Evolutionary conservation across 1,284 basidiomycete genomes (phyloP).

Genomic region (Austroboletus novae-zelandiae): DNA sequence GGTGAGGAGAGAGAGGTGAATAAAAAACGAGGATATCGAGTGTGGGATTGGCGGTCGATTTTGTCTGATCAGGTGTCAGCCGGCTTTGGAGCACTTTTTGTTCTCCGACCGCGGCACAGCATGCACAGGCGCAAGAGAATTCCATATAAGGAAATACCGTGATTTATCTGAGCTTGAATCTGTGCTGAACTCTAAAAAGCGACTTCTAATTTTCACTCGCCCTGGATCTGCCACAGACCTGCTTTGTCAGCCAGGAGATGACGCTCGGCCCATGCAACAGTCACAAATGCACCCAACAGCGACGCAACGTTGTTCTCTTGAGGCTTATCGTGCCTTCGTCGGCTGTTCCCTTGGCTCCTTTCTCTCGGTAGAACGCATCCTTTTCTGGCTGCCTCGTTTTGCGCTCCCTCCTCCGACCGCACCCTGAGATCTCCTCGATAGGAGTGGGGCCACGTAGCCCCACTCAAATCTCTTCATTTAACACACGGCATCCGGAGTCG

Average conservation of each 20-base stretch:
- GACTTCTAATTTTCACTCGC: background rate
- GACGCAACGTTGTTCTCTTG: conserved; percentile 19
- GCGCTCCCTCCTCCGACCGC: too few species aligned
- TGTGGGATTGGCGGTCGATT: conserved; percentile 24
- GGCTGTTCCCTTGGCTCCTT: conserved; percentile 19
- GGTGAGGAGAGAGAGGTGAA: conserved; percentile 19
- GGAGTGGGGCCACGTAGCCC: conserved; percentile 21
- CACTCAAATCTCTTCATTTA: conserved; percentile 4
- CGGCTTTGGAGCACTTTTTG: conserved; percentile 33
- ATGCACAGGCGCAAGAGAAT: conserved; percentile 25
- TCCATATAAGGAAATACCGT: conserved; percentile 8
- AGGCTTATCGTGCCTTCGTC: conserved; percentile 9
- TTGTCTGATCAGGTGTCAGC: conserved; percentile 32
- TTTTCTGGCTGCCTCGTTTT: conserved; percentile 14
- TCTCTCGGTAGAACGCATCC: conserved; percentile 12
- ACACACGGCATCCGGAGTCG: background rate
- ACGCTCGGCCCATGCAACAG: background rate
- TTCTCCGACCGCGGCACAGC: conserved; percentile 35
- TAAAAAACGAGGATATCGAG: conserved; percentile 29
- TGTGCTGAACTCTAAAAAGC: conserved; percentile 21
- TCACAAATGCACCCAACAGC: background rate
- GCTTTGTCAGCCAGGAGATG: conserved; percentile 2
- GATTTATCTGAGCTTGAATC: conserved; percentile 27
- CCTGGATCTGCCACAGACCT: conserved; percentile 12
- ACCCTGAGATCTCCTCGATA: conserved; percentile 17